phyloP scores from a whole-genome alignment of 495 filamentous ascomycete species.

The Cercophora samala region DNA sequence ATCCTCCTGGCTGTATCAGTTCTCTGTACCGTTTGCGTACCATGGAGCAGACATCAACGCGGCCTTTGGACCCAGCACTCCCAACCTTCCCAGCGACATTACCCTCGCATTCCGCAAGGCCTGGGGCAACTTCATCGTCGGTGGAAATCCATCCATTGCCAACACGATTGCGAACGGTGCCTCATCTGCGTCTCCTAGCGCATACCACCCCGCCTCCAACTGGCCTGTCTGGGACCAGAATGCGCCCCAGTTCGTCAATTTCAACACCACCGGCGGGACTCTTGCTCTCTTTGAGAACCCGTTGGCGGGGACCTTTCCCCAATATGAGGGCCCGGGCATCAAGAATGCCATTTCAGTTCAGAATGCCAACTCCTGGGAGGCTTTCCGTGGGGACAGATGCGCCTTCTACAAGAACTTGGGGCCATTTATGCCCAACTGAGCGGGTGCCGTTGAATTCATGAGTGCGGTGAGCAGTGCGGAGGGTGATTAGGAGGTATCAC shows the following conservation, averaged over 20 bases:
- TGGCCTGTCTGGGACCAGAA: slow-evolving; percentile 39
- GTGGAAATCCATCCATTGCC: slow-evolving; percentile 51
- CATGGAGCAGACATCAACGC: slow-evolving; percentile 54
- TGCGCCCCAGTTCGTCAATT: slow-evolving; percentile 44
- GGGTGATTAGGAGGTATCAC: neutral
- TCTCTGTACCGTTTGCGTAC: slow-evolving; percentile 55
- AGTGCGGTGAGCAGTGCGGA: neutral
- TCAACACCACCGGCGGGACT: slow-evolving; percentile 54
- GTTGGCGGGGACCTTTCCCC: slow-evolving; percentile 30
- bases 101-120: slow-evolving; percentile 37
- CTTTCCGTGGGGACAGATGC: slow-evolving; percentile 53
- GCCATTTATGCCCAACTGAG: slow-evolving; percentile 39
- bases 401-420: slow-evolving; percentile 52
- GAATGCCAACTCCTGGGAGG: slow-evolving; percentile 55
- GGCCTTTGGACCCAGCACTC: slow-evolving; percentile 45
- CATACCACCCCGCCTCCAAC: slow-evolving; percentile 22
- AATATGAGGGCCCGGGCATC: slow-evolving; percentile 39
- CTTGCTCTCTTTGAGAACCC: slow-evolving; percentile 10
- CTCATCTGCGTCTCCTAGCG: slow-evolving; percentile 27
- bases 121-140: slow-evolving; percentile 56
- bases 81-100: slow-evolving; percentile 32
- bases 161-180: slow-evolving; percentile 42
- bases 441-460: neutral
- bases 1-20: slow-evolving; percentile 58
- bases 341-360: slow-evolving; percentile 47